Evolutionary conservation across 148 eudicot genomes (phyloP), one percentile per base, ranked within the genome.

Genomic region (Camellia japonica): DNA sequence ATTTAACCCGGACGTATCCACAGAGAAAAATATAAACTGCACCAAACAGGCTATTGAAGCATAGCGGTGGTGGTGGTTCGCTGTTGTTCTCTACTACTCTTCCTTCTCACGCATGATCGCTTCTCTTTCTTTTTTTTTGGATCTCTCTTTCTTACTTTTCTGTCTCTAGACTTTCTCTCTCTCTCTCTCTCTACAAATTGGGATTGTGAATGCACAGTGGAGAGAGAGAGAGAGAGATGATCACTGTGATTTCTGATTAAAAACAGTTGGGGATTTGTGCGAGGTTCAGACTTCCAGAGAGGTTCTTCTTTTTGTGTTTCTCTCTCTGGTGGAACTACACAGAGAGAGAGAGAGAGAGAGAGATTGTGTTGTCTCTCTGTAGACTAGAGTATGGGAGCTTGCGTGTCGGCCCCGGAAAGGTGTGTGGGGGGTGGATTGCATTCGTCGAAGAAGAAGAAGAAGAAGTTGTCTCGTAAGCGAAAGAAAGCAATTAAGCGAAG

Each of bases 371-470:
- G 12, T 70, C 3, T 46, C 38, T 69, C 19, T 69, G 19, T 18
- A 67, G 78, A 78, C 55, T 73, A 94, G 78, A 78, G 61, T 73
- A 94, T 94, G 98, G 98, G 98, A 68, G 93, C 76, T 73, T 94
- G 98, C 77, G 91, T 89, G 16, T 94, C 98, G 78, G 85, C 87
- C 68, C 92, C 91, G 83, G 86, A 86, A 80, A 78, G 76, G 20
- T 90, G 93, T 70, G 90, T 90, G 5, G 91, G 93, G 10, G 88
- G 84, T 51, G 20, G 62, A 74, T 71, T 82, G 20, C 79, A 77
- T 74, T 77, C 83, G 38, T 75, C 84, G 12, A 82, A 47, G 83
- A 84, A 77, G 79, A 90, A 77, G 79, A 90, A 81, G 67, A 76
- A 62, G 1, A 30, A 30, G 38, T 30, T 30, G 41, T 75, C 54